Evolutionary conservation across 495 filamentous ascomycete genomes (phyloP), one percentile per base, ranked within the genome.

Genomic region (Aspergillus haitiensis): DNA sequence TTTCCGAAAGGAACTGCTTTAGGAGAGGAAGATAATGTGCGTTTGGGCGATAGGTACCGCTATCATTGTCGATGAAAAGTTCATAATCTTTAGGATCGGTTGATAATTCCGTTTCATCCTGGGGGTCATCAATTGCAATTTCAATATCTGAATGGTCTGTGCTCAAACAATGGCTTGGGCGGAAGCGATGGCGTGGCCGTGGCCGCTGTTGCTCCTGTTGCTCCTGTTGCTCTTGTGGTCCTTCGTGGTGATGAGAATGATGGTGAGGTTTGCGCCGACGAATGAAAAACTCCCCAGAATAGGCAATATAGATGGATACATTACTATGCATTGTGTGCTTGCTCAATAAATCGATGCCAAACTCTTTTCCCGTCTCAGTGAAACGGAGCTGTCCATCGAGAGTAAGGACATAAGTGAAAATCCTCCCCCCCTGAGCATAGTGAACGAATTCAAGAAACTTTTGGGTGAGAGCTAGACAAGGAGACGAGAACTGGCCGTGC

Each of bases 281-380:
- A 57, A 98, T 80, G 70, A 96, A 95, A 71, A 98, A 98, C 71
- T 98, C 93, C 13, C 93, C 93, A 5, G 88, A 88, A 70, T 87
- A 97, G 3, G 92, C 92, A 58, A 98, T 88, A 69, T 96, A 95
- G 16, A 88, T 88, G 13, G 86, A 87, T 5, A 95, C 92, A 72
- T 96, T 86, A 67, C 88, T 92, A 67, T 98, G 93, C 88, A 98
- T 92, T 34, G 89, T 95, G 70, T 98, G 93, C 70, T 98, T 98
- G 64, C 85, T 89, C 56, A 98, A 73, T 58, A 98, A 71, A 67
- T 97, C 93, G 56, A 98, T 90, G 33, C 92, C 90, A 56, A 97
- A 96, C 68, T 97, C 92, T 59, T 93, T 91, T 7, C 93, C 93
- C 0, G 93, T 98, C 70, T 96, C 92, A 0, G 93, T 97, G 72